Conservation (phyloP, 2,329 filamentous ascomycete genomes). For the Scedosporium dehoogii region DNA sequence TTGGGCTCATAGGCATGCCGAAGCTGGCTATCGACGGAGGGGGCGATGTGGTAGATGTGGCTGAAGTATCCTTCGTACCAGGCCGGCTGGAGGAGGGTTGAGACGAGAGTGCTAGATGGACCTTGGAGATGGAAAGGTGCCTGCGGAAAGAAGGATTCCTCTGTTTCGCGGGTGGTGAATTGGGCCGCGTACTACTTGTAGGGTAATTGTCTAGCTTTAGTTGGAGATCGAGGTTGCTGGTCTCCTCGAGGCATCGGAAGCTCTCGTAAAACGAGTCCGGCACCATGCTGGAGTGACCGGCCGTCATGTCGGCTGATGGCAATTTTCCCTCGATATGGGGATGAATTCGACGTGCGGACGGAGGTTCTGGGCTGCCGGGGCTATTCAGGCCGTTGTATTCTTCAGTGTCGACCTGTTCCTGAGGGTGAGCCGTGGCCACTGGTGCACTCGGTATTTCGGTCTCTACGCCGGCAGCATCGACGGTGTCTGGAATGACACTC, state of each 20-base stretch:
- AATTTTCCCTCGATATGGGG: slow-evolving; percentile 17
- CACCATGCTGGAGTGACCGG: slow-evolving; percentile 19
- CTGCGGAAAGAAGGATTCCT: slow-evolving; percentile 52
- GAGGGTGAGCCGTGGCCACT: not conserved
- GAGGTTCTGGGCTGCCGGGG: slow-evolving; percentile 13
- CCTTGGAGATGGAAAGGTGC: slow-evolving; percentile 60
- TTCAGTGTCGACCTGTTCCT: not conserved
- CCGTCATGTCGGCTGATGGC: slow-evolving; percentile 9
- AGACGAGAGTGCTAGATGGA: slow-evolving; percentile 47
- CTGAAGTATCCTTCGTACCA: slow-evolving; percentile 28
- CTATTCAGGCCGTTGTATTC: slow-evolving; percentile 16
- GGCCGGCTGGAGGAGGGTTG: slow-evolving; percentile 39
- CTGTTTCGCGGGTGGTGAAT: not conserved
- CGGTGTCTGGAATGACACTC: slow-evolving; percentile 26
- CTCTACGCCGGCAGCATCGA: not conserved
- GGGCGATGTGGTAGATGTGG: slow-evolving; percentile 16
- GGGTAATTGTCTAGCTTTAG: slow-evolving; percentile 59
- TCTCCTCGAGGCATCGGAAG: slow-evolving; percentile 66
- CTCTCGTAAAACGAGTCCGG: slow-evolving; percentile 53
- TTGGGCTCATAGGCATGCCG: slow-evolving; percentile 11
- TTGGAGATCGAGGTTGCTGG: slow-evolving; percentile 57
- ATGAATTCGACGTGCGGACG: slow-evolving; percentile 16
- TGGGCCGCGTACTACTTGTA: slow-evolving; percentile 25
- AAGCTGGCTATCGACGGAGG: slow-evolving; percentile 16
- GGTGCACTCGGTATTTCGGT: not conserved